phyloP scores from a whole-genome alignment of 2,329 filamentous ascomycete species.

The Cladosporium oxysporum region DNA sequence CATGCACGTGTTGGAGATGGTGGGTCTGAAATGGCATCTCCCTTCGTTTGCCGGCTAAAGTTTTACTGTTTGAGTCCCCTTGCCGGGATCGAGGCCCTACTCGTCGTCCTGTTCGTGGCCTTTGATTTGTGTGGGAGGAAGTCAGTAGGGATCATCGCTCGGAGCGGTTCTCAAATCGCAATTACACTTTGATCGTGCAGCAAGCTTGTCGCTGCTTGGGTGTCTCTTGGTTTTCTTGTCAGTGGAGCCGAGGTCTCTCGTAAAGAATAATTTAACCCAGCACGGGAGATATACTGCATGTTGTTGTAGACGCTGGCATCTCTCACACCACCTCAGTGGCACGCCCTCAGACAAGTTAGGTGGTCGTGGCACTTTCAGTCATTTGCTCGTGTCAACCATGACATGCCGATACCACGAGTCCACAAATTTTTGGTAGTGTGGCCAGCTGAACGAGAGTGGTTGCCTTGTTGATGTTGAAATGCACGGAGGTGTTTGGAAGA shows the following conservation, averaged over 20 bases:
- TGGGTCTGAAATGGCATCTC: background rate
- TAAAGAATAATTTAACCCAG: background rate
- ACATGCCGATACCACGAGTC: background rate
- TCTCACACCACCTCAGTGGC: background rate
- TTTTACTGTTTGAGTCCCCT: background rate
- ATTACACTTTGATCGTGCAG: background rate
- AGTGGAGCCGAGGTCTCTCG: background rate
- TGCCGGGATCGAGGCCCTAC: background rate
- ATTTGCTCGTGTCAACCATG: background rate
- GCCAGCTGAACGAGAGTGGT: background rate
- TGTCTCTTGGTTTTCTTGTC: background rate
- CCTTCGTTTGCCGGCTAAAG: background rate
- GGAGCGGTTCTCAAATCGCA: background rate
- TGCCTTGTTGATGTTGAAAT: background rate
- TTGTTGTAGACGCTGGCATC: background rate
- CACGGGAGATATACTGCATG: background rate
- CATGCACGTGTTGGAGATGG: conserved; percentile 9
- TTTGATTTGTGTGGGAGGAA: background rate
- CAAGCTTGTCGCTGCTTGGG: background rate
- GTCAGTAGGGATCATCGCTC: background rate
- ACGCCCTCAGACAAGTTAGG: background rate
- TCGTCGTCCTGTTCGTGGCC: background rate
- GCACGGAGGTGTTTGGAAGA: too few species aligned
- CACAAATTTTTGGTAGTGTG: too few species aligned
- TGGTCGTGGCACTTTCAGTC: background rate